phyloP scores from a whole-genome alignment of 129 eudicot genomes.

The Chrysanthemum lavandulifolium region DNA sequence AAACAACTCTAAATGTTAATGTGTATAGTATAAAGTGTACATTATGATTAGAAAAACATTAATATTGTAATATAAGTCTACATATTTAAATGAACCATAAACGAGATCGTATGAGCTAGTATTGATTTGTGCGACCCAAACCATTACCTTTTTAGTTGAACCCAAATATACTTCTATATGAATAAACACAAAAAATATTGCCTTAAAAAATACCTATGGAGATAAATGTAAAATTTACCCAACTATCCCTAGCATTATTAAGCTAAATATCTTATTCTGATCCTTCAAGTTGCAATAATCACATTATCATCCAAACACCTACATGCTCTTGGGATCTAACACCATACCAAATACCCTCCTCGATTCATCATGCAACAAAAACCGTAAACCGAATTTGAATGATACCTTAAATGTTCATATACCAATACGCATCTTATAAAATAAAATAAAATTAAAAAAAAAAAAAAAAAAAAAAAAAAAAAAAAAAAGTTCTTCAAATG shows the following conservation, averaged over 20 bases:
- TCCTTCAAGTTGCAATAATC: background rate
- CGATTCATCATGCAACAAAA: background rate
- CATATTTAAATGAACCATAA: too few relatives aligned
- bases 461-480: too few relatives aligned
- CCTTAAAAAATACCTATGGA: too few relatives aligned
- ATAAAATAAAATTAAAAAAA: too few relatives aligned
- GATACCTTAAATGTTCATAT: background rate
- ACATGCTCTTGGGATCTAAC: background rate
- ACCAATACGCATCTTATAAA: background rate
- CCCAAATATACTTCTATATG: background rate
- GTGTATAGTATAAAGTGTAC: too few relatives aligned
- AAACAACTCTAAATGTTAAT: too few relatives aligned
- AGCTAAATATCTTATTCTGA: background rate
- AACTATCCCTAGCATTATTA: background rate
- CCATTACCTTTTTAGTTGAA: too few relatives aligned
- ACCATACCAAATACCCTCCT: background rate
- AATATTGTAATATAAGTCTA: too few relatives aligned
- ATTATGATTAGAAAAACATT: too few relatives aligned
- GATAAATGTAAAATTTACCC: background rate
- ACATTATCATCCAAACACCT: background rate
- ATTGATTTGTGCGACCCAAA: too few relatives aligned
- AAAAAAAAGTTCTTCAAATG: constrained; percentile 9
- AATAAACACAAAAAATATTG: background rate
- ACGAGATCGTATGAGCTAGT: too few relatives aligned
- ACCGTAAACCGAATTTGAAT: background rate